phyloP scores from a whole-genome alignment of 106 monocot genomes.

The Cymbidium sinense region DNA sequence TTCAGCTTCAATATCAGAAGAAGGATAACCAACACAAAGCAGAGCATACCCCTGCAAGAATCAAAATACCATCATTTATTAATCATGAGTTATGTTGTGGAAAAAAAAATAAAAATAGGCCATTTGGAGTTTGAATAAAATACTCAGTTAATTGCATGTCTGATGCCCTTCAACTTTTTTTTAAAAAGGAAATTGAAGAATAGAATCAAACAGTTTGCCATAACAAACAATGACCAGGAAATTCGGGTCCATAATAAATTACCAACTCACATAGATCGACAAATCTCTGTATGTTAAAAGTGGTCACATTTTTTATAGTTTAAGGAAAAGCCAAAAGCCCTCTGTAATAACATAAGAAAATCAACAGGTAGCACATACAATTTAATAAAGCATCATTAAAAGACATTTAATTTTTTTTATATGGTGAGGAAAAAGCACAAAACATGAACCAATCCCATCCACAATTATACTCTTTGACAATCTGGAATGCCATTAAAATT shows the following conservation, averaged over 20 bases:
- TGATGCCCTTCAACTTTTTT: neutral
- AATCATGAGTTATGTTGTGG: neutral
- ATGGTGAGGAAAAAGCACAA: too few relatives aligned
- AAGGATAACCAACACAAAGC: constrained; percentile 87
- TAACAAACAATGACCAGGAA: neutral
- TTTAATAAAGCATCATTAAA: too few relatives aligned
- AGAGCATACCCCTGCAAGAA: constrained; percentile 84
- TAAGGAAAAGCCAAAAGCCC: neutral
- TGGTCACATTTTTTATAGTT: neutral
- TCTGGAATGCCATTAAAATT: too few relatives aligned
- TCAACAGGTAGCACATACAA: too few relatives aligned
- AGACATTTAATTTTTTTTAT: too few relatives aligned
- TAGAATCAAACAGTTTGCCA: neutral
- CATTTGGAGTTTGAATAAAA: constrained; percentile 1
- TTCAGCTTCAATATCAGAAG: constrained; percentile 94
- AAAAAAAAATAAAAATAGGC: neutral
- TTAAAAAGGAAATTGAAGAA: neutral
- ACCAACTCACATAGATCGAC: neutral
- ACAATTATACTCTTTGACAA: too few relatives aligned
- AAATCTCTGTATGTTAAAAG: neutral
- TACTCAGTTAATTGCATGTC: neutral
- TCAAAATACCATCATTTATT: neutral
- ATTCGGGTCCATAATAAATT: neutral
- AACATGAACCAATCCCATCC: too few relatives aligned
- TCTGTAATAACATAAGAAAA: too few relatives aligned